Base-by-base conservation (phyloP, 1,284 basidiomycete genomes). In the Pseudozyma sp. region DNA sequence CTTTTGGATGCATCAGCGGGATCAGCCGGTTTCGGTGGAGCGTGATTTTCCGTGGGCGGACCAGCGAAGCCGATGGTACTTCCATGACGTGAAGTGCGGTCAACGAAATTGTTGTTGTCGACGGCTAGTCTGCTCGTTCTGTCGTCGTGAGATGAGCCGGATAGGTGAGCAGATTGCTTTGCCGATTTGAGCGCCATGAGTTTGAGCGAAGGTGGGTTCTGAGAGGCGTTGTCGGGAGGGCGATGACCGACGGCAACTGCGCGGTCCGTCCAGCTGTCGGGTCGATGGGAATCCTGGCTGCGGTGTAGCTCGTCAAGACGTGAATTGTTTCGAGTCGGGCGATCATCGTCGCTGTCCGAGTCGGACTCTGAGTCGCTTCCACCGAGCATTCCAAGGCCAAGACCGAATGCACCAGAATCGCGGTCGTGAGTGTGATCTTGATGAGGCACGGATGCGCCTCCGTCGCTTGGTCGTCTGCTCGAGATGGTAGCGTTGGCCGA, bases 151-250 rank as follows among this genome's bases (percentile, higher is more conserved):
- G 60, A 63, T 8, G 51, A 33, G 19, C 17, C 24, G 34, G 58
- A 67, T 9, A 50, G 16, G n/a, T 47, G 45, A 16, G 59, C 59
- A 7, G 62, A 49, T 34, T 68, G 52, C 52, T 66, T 78, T 10
- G 50, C 62, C 16, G 74, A 77, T 60, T 80, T 79, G 59, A 81
- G 75, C 5, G 71, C 77, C 65, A 80, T 73, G 47, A 81, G 57
- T 55, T 81, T 81, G 24, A 81, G 69, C 10, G 71, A 73, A 7
- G 78, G 79, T 3, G 79, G 79, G 53, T 81, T 81, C 62, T 81
- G 79, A n/a, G 72, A 77, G 14, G 78, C 79, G 39, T 57, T 66
- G 54, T 81, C 79, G 40, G 78, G 79, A 7, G 79, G 79, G 29
- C 79, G 65, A 30, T 74, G 70, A 5, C 79, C 78, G 19, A 81